Conservation (phyloP, 2,329 filamentous ascomycete species). For the Sporothrix luriei region DNA sequence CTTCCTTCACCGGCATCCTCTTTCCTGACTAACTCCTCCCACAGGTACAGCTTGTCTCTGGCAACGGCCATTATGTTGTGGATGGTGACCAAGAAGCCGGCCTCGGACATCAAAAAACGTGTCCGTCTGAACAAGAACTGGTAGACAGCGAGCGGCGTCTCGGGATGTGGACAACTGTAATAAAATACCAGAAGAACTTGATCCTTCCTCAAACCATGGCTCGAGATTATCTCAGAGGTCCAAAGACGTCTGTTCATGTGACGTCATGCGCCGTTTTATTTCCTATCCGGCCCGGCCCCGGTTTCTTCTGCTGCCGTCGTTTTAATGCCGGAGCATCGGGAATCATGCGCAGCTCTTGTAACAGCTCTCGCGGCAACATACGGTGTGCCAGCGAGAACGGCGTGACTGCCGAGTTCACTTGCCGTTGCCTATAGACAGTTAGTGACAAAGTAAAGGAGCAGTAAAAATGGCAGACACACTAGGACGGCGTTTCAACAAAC, state of each 20-base stretch:
- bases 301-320: slow-evolving; percentile 42
- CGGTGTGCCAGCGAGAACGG: slow-evolving; percentile 83
- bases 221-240: background rate
- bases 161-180: background rate
- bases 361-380: slow-evolving; percentile 76
- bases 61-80: slow-evolving; percentile 95
- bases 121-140: slow-evolving; percentile 76
- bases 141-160: slow-evolving; percentile 49
- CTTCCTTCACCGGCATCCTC: slow-evolving; percentile 7
- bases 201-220: slow-evolving; percentile 34
- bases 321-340: slow-evolving; percentile 56
- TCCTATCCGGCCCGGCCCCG: background rate
- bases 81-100: slow-evolving; percentile 89
- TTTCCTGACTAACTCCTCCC: slow-evolving; percentile 29
- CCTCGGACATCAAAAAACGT: slow-evolving; percentile 70
- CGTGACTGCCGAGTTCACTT: slow-evolving; percentile 70
- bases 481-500: slow-evolving; percentile 53
- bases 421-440: slow-evolving; percentile 63
- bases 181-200: slow-evolving; percentile 11
- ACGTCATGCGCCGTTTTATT: slow-evolving; percentile 39
- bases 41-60: slow-evolving; percentile 79
- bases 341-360: slow-evolving; percentile 79
- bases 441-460: background rate
- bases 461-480: no score
- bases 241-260: slow-evolving; percentile 39